Evolutionary conservation across 148 eudicot species (phyloP).

Genomic region (Camellia lanceoleosa): DNA sequence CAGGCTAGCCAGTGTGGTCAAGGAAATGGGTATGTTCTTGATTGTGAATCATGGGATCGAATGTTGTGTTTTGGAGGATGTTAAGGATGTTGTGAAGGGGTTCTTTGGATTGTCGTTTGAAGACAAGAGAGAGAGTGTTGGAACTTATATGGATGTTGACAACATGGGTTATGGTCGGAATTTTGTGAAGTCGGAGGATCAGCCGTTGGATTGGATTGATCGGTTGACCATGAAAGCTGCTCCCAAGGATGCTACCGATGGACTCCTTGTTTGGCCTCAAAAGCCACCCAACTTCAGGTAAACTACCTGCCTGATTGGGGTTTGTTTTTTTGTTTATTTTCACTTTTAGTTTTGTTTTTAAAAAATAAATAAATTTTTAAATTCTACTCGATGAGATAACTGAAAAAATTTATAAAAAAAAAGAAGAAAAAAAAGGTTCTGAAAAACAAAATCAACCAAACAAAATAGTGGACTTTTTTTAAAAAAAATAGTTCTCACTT

Average conservation of each 20-base stretch:
- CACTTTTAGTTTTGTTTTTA: too few relatives aligned
- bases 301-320: too few relatives aligned
- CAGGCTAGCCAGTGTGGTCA: slow-evolving; percentile 15
- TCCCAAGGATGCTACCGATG: slow-evolving; percentile 16
- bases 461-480: too few relatives aligned
- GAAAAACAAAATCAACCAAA: too few relatives aligned
- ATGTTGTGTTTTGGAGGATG: slow-evolving; percentile 5
- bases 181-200: slow-evolving; percentile 26
- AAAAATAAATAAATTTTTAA: too few relatives aligned
- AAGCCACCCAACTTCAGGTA: slow-evolving; percentile 31
- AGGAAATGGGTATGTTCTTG: slow-evolving; percentile 24
- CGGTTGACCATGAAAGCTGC: slow-evolving; percentile 29
- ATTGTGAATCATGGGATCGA: slow-evolving; percentile 26
- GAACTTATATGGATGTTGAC: slow-evolving; percentile 18
- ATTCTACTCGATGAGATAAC: too few relatives aligned
- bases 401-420: too few relatives aligned
- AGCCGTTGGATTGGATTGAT: slow-evolving; percentile 29
- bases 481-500: too few relatives aligned
- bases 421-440: too few relatives aligned
- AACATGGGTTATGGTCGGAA: slow-evolving; percentile 28
- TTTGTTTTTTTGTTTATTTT: too few relatives aligned
- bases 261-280: slow-evolving; percentile 29
- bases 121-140: slow-evolving; percentile 25
- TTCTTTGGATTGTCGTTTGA: slow-evolving; percentile 26
- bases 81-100: slow-evolving; percentile 18